A percentile compares a stretch with the other conserved stretches of the same genome.
These are phyloP conservation scores for Euphrasia confusa DNA, from an alignment of 257 asterid genomes.

Conservation along the genomic window DNA sequence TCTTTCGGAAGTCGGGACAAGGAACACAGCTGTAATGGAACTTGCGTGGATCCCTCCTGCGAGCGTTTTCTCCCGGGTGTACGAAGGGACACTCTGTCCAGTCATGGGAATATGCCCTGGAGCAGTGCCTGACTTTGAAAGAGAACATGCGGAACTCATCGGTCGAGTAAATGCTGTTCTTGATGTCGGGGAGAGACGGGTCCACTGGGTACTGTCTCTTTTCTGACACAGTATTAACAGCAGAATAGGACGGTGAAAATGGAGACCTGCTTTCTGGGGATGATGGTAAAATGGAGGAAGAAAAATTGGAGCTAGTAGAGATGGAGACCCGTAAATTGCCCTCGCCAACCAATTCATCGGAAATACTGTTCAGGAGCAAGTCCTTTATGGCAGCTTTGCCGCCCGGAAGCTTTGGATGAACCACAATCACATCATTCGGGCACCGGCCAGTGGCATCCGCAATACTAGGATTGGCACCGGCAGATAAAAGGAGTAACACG, in stretches of 20 bases:
- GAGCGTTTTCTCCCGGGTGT: conserved; percentile 80
- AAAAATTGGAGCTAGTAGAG: conserved; percentile 37
- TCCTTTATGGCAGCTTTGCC: conserved; percentile 48
- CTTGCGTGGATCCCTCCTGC: conserved; percentile 72
- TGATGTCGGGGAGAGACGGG: conserved; percentile 75
- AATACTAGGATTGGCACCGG: conserved; percentile 62
- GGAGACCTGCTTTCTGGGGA: conserved; percentile 63
- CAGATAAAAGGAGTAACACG: conserved; percentile 48
- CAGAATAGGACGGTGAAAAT: conserved; percentile 40
- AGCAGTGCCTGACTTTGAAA: conserved; percentile 72
- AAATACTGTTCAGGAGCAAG: conserved; percentile 40
- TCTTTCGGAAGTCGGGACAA: conserved; percentile 75
- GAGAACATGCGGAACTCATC: conserved; percentile 80
- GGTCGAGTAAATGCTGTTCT: conserved; percentile 58
- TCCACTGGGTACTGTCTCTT: conserved; percentile 75
- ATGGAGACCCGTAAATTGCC: conserved; percentile 35
- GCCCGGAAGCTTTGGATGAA: conserved; percentile 44
- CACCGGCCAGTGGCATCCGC: conserved; percentile 48
- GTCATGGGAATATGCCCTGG: conserved; percentile 80
- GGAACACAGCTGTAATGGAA: conserved; percentile 80
- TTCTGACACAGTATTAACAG: conserved; percentile 37
- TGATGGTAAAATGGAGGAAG: conserved; percentile 55
- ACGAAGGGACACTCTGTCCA: conserved; percentile 90
- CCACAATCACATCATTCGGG: conserved; percentile 50
- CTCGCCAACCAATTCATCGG: conserved; percentile 50